Percentiles rank a stretch among this genome's conserved stretches.
These are phyloP conservation scores for Physcomitrellopsis africana DNA, from an alignment of 225 moss, liverwort and hornwort species.

Conservation along the genomic window DNA sequence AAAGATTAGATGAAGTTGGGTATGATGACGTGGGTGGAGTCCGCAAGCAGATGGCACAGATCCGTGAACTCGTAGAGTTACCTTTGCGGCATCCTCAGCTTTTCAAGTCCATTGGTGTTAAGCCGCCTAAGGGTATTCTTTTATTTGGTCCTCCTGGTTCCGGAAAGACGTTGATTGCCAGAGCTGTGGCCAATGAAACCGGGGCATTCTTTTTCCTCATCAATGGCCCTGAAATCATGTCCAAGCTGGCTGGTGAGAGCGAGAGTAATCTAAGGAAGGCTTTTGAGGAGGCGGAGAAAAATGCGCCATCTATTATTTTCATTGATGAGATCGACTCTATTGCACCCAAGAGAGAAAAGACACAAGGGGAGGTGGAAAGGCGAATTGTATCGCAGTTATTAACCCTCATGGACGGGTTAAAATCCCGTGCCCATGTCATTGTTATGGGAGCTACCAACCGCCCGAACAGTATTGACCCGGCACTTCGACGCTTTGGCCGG, in stretches of 20 bases:
- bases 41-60: conserved; percentile 92
- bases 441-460: conserved; percentile 87
- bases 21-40: conserved; percentile 99
- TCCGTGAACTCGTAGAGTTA: conserved; percentile 83
- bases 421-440: conserved; percentile 93
- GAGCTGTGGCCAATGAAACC: conserved; percentile 92
- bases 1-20: conserved; percentile 85
- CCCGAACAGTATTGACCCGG: conserved; percentile 75
- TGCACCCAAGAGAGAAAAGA: conserved; percentile 95
- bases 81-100: conserved; percentile 85
- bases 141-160: conserved; percentile 93
- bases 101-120: conserved; percentile 75
- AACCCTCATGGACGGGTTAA: conserved; percentile 96
- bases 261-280: conserved; percentile 96
- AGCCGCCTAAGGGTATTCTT: conserved; percentile 90
- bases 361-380: conserved; percentile 93
- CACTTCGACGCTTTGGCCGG: conserved; percentile 66
- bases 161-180: conserved; percentile 87
- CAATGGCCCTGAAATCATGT: conserved; percentile 98
- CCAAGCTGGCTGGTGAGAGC: conserved; percentile 93
- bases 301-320: conserved; percentile 91
- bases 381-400: conserved; percentile 95
- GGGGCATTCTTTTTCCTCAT: conserved; percentile 98
- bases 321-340: conserved; percentile 97
- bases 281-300: conserved; percentile 97